Base-by-base conservation (phyloP, 805 yeast species). In the Hanseniaspora guilliermondii region DNA sequence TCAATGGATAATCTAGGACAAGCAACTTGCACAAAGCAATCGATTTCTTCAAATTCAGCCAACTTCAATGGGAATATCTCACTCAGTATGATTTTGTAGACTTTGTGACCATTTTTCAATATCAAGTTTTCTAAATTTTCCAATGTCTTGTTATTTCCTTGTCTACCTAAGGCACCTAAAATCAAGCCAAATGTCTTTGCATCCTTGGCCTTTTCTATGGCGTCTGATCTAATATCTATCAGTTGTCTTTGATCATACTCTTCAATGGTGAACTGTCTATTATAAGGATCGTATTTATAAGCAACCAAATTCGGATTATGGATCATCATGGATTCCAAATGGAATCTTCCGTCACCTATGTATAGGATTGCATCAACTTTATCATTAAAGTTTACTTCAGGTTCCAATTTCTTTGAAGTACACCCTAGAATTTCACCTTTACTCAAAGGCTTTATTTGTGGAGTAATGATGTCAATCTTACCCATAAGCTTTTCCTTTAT, bases 371-470 rank as follows among this genome's bases (percentile, higher is more conserved):
- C 94, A 61, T 81, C 80, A 35, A 77, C 75, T 42, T 80, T 82
- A 4, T 74, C 73, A 22, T 76, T 73, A 16, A 47, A 42, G 38
- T 52, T 41, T 11, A 52, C 16, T 19, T 52, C 55, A 7, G 55
- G 55, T 59, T 82, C 82, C 41, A 93, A 69, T 57, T 85, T 72
- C 25, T 95, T 91, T 0, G 97, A 87, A 0, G 98, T 93, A 66
- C 98, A 93, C 0, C 98, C 98, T 16, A 93, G 72, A 0, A 93
- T 96, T 65, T 93, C 98, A 54, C 97, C 98, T 62, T 86, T 87
- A 1, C 97, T 88, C 5, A 93, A 69, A 0, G 98, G 98, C 73
- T 78, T 79, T 11, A 87, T 85, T 65, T 93, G 98, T 0, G 98
- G 97, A 1, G 97, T 84, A 4, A 80, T 74, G 2, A 85, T 74